These are phyloP conservation scores for Brassica cretica DNA, from an alignment of 345 rosid genomes.

Conservation along the genomic window DNA sequence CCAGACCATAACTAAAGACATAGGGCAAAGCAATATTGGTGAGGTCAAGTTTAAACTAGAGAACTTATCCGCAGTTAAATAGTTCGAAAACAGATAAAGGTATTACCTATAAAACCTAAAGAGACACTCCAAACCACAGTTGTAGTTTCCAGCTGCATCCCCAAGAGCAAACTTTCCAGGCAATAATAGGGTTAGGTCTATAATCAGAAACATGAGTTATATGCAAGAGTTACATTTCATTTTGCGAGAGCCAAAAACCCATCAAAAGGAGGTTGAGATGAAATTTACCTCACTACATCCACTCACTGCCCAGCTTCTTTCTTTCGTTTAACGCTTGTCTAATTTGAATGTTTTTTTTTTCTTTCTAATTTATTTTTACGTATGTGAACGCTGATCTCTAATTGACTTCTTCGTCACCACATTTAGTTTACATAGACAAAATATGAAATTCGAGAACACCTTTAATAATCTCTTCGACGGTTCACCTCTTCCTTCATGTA, in stretches of 20 bases:
- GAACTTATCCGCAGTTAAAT: background rate
- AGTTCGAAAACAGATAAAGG: background rate
- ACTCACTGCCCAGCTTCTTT: background rate
- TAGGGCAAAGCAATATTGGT: background rate
- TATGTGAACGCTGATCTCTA: too few species aligned
- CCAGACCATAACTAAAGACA: constrained; percentile 83
- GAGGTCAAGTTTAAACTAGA: background rate
- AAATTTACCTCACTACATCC: background rate
- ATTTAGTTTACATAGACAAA: too few species aligned
- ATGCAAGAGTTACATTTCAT: constrained; percentile 5
- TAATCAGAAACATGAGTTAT: background rate
- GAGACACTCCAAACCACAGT: constrained; percentile 89
- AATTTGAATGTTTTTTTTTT: too few species aligned
- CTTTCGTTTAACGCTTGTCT: background rate
- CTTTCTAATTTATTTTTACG: too few species aligned
- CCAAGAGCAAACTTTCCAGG: constrained; percentile 61
- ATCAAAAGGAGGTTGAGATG: background rate
- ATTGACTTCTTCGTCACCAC: too few species aligned
- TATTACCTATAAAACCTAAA: constrained; percentile 92
- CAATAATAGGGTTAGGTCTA: too few species aligned
- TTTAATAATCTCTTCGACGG: too few species aligned
- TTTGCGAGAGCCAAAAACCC: too few species aligned
- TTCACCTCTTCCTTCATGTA: too few species aligned
- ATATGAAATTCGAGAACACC: too few species aligned
- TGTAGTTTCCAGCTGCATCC: constrained; percentile 78